Percentiles rank a stretch among this genome's conserved stretches.
phyloP scores from a whole-genome alignment of 129 eudicot species.

The Helianthus tuberosus region DNA sequence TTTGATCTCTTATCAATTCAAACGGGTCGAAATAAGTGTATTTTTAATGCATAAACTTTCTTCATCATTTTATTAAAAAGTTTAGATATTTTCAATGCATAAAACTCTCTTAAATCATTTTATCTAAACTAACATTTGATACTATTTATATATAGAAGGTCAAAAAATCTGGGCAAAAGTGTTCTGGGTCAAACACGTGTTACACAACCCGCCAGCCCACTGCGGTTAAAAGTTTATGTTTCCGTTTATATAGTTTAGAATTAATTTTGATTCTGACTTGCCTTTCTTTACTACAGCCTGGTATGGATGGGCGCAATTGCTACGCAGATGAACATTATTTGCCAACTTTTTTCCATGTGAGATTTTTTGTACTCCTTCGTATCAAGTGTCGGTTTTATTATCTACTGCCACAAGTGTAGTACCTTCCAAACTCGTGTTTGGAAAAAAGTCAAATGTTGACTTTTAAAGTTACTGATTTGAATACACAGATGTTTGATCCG shows the following conservation, averaged over 20 bases:
- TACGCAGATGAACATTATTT: conserved; percentile 91
- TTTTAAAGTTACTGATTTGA: background rate
- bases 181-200: background rate
- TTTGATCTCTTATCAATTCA: background rate
- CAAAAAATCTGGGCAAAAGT: background rate
- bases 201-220: background rate
- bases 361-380: background rate
- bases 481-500: conserved; percentile 80
- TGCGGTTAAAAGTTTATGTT: background rate
- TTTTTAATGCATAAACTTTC: background rate
- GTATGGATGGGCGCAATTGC: conserved; percentile 83
- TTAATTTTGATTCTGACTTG: background rate
- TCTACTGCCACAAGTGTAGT: background rate
- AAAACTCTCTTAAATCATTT: no score
- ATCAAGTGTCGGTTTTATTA: background rate
- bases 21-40: background rate
- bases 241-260: background rate
- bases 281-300: conserved; percentile 56
- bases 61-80: no score
- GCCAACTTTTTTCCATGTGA: conserved; percentile 78
- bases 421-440: background rate
- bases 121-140: no score
- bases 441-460: background rate
- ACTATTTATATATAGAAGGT: no score
- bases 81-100: no score